Evolutionary conservation across 2,329 filamentous ascomycete genomes (phyloP).

Genomic region (Calycina herbarum): DNA sequence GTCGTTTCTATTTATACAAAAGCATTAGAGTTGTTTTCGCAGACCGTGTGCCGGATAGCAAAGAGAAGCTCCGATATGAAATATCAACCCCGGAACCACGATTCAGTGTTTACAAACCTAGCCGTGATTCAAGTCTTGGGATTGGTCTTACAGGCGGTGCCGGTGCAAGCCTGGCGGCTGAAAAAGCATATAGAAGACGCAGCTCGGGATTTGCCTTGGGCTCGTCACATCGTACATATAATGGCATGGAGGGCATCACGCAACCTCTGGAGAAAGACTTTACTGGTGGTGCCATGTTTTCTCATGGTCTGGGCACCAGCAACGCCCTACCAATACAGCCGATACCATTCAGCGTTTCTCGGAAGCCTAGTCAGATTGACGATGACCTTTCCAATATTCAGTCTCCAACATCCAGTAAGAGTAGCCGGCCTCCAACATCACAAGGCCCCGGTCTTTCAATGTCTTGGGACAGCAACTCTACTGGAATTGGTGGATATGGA

Average conservation of each 20-base stretch:
- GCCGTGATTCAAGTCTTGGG: slow-evolving; percentile 31
- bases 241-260: slow-evolving; percentile 34
- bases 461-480: slow-evolving; percentile 30
- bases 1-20: slow-evolving; percentile 87
- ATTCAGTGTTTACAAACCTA: slow-evolving; percentile 77
- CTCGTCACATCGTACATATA: slow-evolving; percentile 31
- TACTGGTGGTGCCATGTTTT: slow-evolving; percentile 25
- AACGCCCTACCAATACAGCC: slow-evolving; percentile 45
- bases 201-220: slow-evolving; percentile 51
- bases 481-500: slow-evolving; percentile 51
- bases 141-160: slow-evolving; percentile 40
- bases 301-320: slow-evolving; percentile 29
- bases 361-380: slow-evolving; percentile 20
- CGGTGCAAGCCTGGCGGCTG: slow-evolving; percentile 54
- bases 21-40: slow-evolving; percentile 93
- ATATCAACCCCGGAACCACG: slow-evolving; percentile 84
- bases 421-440: slow-evolving; percentile 36
- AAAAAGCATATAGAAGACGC: slow-evolving; percentile 58
- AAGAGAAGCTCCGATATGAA: slow-evolving; percentile 89
- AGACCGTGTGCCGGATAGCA: slow-evolving; percentile 92
- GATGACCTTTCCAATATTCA: slow-evolving; percentile 34
- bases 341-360: slow-evolving; percentile 50
- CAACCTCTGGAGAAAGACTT: slow-evolving; percentile 30
- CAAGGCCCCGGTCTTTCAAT: slow-evolving; percentile 33
- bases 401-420: slow-evolving; percentile 37